Conservation (phyloP, 345 rosid species). For the thale cress (Arabidopsis thaliana) region TAIR10.1 NC_003071.7:16621001-16621500, state of each 20-base stretch:
- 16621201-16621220: slow-evolving; percentile 95
- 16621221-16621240: slow-evolving; percentile 82
- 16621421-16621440: slow-evolving; percentile 90
- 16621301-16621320: background rate
- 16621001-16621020: background rate
- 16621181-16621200: slow-evolving; percentile 96
- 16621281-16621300: slow-evolving; percentile 9
- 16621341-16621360: background rate
- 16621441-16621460: slow-evolving; percentile 99
- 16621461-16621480: slow-evolving; percentile 90
- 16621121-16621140: slow-evolving; percentile 91
- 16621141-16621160: slow-evolving; percentile 94
- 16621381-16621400: slow-evolving; percentile 96
- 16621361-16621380: slow-evolving; percentile 49
- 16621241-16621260: slow-evolving; percentile 81
- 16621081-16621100: slow-evolving; percentile 92
- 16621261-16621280: slow-evolving; percentile 72
- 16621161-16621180: slow-evolving; percentile 91
- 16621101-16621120: slow-evolving; percentile 94
- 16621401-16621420: slow-evolving; percentile 83
- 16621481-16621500: slow-evolving; percentile 88
- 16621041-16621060: background rate
- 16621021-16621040: background rate
- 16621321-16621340: background rate
- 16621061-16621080: slow-evolving; percentile 84